Evolutionary conservation across 176 grass and related monocot species (phyloP), one percentile per base, ranked within the genome.

Genomic region (Puya raimondii): DNA sequence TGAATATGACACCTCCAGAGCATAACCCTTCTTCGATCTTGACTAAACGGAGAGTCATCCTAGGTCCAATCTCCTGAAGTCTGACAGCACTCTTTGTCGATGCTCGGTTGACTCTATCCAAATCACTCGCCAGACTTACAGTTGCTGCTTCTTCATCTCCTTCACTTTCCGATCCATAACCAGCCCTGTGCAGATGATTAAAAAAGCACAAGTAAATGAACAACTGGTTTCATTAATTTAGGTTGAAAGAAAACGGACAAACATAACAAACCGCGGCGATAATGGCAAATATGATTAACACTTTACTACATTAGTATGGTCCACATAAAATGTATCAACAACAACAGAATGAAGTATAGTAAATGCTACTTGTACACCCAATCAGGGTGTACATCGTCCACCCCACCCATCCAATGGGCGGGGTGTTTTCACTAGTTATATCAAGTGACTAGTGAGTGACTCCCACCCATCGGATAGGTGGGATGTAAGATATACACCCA

Each of bases 121-220:
- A 4, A 15, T 96, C 88, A 74, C 67, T 92, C 6, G 79, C 68
- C 53, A 96, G 68, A 82, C 50, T 87, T 73, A 91, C 86, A 49
- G 70, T 91, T 65, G 88, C 85, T 51, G 83, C 74, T 86, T 96
- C 92, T 77, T 96, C 92, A 72, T 96, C 92, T 29, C 3, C 73
- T 90, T 92, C 92, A 79, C 86, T 92, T 82, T 96, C 92, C 63
- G 92, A 96, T 76, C 88, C 88, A 82, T 89, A 92, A 54, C 92
- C 92, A 88, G 79, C 81, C 82, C 92, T 92, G 33, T 42, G 63
- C 70, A 50, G 70, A 33, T 23, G 11, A 21, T 20, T 64, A 65
- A 66, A 48, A 10, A 2, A 0, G 3, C 42, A 42, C 3, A 49
- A 64, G 11, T 51, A 6, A 20, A 52, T 49, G 17, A 70, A 13